Percentiles rank a stretch among this genome's conserved stretches.
Conservation (phyloP, 495 filamentous ascomycete species). For the Cenococcum geophilum region DNA sequence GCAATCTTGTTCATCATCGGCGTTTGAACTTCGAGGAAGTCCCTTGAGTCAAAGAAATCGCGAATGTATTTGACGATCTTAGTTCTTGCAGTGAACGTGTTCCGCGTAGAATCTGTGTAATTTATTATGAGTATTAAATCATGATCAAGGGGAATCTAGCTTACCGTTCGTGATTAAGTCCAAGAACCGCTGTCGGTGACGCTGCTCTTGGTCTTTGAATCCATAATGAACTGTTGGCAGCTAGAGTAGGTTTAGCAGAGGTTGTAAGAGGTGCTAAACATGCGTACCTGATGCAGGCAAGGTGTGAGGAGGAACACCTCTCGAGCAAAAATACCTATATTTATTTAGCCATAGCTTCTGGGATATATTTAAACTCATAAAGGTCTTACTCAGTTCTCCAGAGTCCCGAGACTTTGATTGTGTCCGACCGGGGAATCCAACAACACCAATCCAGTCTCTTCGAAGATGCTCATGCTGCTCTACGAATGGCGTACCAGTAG, state of each 20-base stretch:
- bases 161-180: slow-evolving; percentile 87
- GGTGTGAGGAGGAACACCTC: slow-evolving; percentile 81
- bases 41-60: slow-evolving; percentile 73
- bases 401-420: slow-evolving; percentile 77
- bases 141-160: too few relatives aligned
- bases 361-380: too few relatives aligned
- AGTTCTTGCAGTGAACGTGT: slow-evolving; percentile 74
- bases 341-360: too few relatives aligned
- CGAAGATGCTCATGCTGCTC: slow-evolving; percentile 85
- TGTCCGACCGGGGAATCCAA: slow-evolving; percentile 83
- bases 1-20: slow-evolving; percentile 97
- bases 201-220: slow-evolving; percentile 88
- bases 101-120: slow-evolving; percentile 51
- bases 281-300: slow-evolving; percentile 80
- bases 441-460: slow-evolving; percentile 82
- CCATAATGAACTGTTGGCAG: slow-evolving; percentile 75
- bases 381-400: slow-evolving; percentile 65
- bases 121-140: not conserved
- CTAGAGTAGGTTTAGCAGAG: too few relatives aligned
- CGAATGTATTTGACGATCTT: slow-evolving; percentile 84
- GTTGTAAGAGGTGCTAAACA: too few relatives aligned
- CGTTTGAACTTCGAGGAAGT: slow-evolving; percentile 93
- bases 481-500: slow-evolving; percentile 60
- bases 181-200: slow-evolving; percentile 85
- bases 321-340: slow-evolving; percentile 64